These are phyloP conservation scores for Apodospora peruviana DNA, from an alignment of 495 filamentous ascomycete species.

Conservation along the genomic window DNA sequence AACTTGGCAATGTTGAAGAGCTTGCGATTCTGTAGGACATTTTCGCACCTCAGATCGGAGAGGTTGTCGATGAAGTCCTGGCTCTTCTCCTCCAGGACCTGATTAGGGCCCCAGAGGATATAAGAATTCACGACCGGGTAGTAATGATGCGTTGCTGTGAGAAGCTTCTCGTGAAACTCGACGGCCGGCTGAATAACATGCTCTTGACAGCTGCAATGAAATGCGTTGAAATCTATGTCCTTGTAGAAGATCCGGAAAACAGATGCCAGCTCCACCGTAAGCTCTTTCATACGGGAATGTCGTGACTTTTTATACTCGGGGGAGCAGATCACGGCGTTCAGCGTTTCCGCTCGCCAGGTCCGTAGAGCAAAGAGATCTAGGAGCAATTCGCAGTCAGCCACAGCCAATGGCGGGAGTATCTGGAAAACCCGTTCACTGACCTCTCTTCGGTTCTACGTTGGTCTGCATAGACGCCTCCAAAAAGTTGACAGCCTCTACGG, in stretches of 20 bases:
- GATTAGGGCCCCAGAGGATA: conserved; percentile 9
- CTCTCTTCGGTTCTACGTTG: conserved; percentile 21
- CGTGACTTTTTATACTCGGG: conserved; percentile 13
- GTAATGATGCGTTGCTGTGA: conserved; percentile 26
- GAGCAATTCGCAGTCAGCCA: neutral
- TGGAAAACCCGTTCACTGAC: conserved; percentile 3
- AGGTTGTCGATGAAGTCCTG: conserved; percentile 19
- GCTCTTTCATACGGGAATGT: neutral
- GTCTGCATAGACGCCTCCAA: conserved; percentile 20
- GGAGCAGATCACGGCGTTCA: conserved; percentile 21
- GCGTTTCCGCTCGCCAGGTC: conserved; percentile 27
- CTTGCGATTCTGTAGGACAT: conserved; percentile 23
- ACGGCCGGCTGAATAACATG: conserved; percentile 24
- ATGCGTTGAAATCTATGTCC: conserved; percentile 7
- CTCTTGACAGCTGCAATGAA: conserved; percentile 9
- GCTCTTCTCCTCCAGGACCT: conserved; percentile 1
- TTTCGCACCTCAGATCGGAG: conserved; percentile 20
- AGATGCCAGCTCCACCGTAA: conserved; percentile 11
- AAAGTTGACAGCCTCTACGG: conserved; percentile 12
- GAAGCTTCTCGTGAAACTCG: conserved; percentile 22
- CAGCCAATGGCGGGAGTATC: neutral
- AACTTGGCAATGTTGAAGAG: conserved; percentile 21
- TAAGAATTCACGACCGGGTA: conserved; percentile 18
- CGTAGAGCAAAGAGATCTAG: conserved; percentile 27
- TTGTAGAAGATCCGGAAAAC: conserved; percentile 11